phyloP scores from a whole-genome alignment of 305 asterid species.

The Fraxinus platypoda region DNA sequence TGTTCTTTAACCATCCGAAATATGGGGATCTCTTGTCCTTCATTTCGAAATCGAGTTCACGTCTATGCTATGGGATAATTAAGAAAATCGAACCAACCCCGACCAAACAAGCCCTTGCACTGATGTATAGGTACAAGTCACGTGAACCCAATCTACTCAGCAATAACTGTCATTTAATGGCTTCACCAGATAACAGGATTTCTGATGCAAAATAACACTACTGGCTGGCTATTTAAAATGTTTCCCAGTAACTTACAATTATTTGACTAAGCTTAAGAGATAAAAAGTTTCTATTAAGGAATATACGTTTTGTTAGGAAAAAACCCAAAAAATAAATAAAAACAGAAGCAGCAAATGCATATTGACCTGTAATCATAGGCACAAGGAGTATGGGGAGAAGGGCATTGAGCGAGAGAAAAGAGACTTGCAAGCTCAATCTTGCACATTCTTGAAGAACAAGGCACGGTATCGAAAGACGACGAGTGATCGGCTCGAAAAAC shows the following conservation, averaged over 20 bases:
- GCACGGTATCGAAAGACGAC: conserved; percentile 40
- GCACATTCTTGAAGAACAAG: conserved; percentile 49
- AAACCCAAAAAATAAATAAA: neutral
- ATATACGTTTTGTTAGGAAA: no score
- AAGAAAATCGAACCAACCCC: conserved; percentile 16
- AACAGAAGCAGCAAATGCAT: neutral
- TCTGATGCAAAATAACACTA: neutral
- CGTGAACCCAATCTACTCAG: conserved; percentile 36
- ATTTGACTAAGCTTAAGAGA: no score
- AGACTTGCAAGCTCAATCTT: conserved; percentile 37
- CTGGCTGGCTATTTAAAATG: neutral
- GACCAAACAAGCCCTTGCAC: conserved; percentile 26
- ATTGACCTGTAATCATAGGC: conserved; percentile 54
- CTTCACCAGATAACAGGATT: conserved; percentile 21
- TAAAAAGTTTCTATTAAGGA: no score
- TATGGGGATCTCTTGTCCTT: neutral
- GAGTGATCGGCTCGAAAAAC: conserved; percentile 45
- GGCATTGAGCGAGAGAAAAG: conserved; percentile 49
- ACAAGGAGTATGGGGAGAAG: conserved; percentile 47
- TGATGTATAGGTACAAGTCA: conserved; percentile 23
- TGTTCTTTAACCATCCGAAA: neutral
- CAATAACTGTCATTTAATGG: conserved; percentile 41
- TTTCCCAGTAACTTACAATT: neutral
- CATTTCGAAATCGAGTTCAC: neutral
- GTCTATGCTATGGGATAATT: neutral